A percentile compares a stretch with the other conserved stretches of the same genome.
Conservation (phyloP, 192 early-diverging fungal genomes). For the Umbelopsis sp. region DNA sequence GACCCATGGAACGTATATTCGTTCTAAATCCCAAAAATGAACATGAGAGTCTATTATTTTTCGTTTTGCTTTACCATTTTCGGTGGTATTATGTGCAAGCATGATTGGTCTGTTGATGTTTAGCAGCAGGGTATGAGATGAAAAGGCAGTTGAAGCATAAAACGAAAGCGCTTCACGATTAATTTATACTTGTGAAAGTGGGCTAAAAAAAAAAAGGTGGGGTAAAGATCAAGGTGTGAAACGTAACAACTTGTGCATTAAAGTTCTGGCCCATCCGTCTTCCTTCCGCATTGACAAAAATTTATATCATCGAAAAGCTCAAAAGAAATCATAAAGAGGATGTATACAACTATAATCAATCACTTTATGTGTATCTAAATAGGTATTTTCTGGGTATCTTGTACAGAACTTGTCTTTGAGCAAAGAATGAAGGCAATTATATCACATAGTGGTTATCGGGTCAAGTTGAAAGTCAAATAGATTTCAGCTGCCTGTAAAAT, state of each 20-base stretch:
- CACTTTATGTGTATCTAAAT: too few relatives aligned
- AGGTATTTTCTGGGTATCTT: too few relatives aligned
- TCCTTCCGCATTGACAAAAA: too few relatives aligned
- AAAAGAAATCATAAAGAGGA: too few relatives aligned
- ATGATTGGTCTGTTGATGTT: neutral
- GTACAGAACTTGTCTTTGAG: too few relatives aligned
- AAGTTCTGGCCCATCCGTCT: too few relatives aligned
- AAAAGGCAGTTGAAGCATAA: neutral
- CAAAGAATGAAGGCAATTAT: neutral
- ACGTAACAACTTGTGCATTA: too few relatives aligned
- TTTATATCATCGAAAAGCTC: too few relatives aligned
- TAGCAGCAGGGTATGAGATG: too few relatives aligned
- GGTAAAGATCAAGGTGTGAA: neutral
- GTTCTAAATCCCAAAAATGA: constrained; percentile 31
- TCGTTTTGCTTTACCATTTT: neutral
- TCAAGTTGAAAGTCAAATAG: constrained; percentile 7
- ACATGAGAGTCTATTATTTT: constrained; percentile 36
- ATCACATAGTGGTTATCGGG: neutral
- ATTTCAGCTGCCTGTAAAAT: constrained; percentile 60
- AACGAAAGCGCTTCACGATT: neutral
- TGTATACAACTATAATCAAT: too few relatives aligned
- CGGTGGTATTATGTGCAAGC: neutral
- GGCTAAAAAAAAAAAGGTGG: neutral
- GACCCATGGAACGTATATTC: constrained; percentile 31
- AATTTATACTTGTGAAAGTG: too few relatives aligned